Conservation (phyloP, 768 basidiomycete genomes). For the Serendipita indica region DNA sequence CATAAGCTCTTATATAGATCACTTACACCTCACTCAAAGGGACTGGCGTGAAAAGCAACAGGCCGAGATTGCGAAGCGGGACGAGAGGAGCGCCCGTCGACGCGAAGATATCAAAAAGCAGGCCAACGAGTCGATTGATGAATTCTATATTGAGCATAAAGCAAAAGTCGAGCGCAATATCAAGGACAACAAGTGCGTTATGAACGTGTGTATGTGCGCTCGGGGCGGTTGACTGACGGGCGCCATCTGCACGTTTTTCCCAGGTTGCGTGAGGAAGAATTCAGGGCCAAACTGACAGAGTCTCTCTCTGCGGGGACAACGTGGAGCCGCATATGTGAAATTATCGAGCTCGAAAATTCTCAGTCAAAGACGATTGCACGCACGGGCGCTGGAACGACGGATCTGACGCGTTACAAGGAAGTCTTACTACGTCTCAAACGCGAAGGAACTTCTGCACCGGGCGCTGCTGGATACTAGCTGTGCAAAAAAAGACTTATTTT, state of each 20-base stretch:
- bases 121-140: slow-evolving; percentile 77
- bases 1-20: background rate
- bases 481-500: too few species aligned
- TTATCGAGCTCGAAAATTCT: slow-evolving; percentile 83
- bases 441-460: slow-evolving; percentile 83
- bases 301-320: slow-evolving; percentile 80
- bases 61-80: slow-evolving; percentile 67
- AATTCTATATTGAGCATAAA: slow-evolving; percentile 80
- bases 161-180: slow-evolving; percentile 82
- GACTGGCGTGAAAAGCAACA: slow-evolving; percentile 81
- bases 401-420: slow-evolving; percentile 83
- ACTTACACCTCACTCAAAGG: slow-evolving; percentile 27
- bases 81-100: slow-evolving; percentile 60
- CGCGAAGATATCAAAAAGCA: slow-evolving; percentile 70
- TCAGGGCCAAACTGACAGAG: slow-evolving; percentile 52
- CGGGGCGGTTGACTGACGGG: background rate
- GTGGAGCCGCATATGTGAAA: slow-evolving; percentile 84
- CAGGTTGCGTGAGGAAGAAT: slow-evolving; percentile 80
- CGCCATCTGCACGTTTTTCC: background rate
- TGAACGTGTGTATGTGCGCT: background rate
- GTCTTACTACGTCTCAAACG: slow-evolving; percentile 76
- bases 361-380: slow-evolving; percentile 93
- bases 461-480: slow-evolving; percentile 78
- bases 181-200: slow-evolving; percentile 81
- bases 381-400: slow-evolving; percentile 74